Percentiles rank a stretch among this genome's conserved stretches.
phyloP scores from a whole-genome alignment of 306 rosid species.

The Trifolium fragiferum region DNA sequence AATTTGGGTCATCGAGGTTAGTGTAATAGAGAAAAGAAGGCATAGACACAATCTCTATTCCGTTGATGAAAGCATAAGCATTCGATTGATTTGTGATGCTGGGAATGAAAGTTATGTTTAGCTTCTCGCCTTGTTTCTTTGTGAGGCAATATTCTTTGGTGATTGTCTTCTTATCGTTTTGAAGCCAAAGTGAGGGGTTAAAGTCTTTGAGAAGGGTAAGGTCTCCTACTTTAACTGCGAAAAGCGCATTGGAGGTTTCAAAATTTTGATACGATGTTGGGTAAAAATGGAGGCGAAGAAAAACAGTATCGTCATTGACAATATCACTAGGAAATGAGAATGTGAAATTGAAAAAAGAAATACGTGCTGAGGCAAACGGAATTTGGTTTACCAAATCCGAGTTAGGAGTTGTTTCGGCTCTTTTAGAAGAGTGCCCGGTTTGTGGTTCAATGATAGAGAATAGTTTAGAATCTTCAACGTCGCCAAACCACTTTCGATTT shows the following conservation, averaged over 20 bases:
- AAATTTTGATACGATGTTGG: constrained; percentile 1
- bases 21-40: constrained; percentile 54
- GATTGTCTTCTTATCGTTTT: background rate
- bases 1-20: background rate
- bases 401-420: background rate
- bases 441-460: background rate
- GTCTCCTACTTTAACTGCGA: constrained; percentile 44
- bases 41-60: constrained; percentile 70
- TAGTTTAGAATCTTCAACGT: background rate
- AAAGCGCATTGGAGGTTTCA: constrained; percentile 13
- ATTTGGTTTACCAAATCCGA: background rate
- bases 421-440: background rate
- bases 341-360: constrained; percentile 17
- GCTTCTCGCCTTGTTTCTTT: constrained; percentile 11
- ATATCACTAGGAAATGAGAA: constrained; percentile 5
- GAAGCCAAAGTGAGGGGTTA: constrained; percentile 37
- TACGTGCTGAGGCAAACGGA: background rate
- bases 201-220: constrained; percentile 52
- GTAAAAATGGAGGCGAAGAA: constrained; percentile 49
- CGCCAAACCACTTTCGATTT: background rate
- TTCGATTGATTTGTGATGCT: background rate
- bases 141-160: constrained; percentile 42
- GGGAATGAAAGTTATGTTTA: constrained; percentile 52
- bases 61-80: constrained; percentile 54
- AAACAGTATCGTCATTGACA: constrained; percentile 32